Evolutionary conservation across 1,139 yeast species (phyloP), one percentile per base, ranked within the genome.

Genomic region (Candida sanyaensis): DNA sequence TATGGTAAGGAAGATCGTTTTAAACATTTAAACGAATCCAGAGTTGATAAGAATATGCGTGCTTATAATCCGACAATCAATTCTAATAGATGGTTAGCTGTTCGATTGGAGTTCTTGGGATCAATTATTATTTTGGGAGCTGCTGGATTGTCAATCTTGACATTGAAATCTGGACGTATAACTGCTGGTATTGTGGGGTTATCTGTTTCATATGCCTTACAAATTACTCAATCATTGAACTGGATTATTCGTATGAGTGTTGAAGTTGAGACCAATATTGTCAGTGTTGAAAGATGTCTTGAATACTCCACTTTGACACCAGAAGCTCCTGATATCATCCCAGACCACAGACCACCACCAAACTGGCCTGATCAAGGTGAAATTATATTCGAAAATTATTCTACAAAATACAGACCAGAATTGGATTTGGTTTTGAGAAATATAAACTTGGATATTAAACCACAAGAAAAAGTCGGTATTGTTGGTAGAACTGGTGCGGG

Each of bases 221-320:
- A 91, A 67, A 80, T 91, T 52, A 93, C 98, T 0, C 97, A 92
- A 68, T 80, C 96, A 0, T 79, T 93, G 68, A 92, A 92, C 68
- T 92, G 98, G 98, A 90, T 92, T 67, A 97, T 93, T 32, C 80
- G 98, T 70, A 92, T 92, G 98, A 90, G 97, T 0, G 98, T 92
- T 47, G 98, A 92, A 61, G 96, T 93, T 45, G 99, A 93, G 65
- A 90, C 97, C 10, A 92, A 92, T 65, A 92, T 93, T 71, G 98
- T 93, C 41, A 88, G 96, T 6, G 98, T 93, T 40, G 99, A 93
- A 71, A 86, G 99, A 75, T 86, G 92, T 49, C 74, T 88, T 68
- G 98, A 93, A 66, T 93, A 93, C 67, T 81, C 96, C 13, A 65
- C 71, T 37, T 75, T 93, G 57, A 72, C 74, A 38, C 75, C 91